Evolutionary conservation across 2,329 filamentous ascomycete species (phyloP).

Genomic region (Tolypocladium endophyticum): DNA sequence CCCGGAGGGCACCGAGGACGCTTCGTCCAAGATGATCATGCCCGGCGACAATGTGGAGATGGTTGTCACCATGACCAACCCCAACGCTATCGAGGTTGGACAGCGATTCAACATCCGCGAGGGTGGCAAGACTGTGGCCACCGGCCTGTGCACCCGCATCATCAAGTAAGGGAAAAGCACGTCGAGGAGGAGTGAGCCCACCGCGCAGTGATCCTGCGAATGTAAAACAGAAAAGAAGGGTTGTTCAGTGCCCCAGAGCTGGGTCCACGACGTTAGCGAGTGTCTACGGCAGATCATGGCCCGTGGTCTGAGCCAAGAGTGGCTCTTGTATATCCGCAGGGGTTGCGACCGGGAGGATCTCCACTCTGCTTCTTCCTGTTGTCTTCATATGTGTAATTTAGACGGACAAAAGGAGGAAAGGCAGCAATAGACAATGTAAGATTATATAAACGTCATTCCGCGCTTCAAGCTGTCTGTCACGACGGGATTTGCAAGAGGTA

Average conservation of each 20-base stretch:
- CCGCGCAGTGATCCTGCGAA: background rate
- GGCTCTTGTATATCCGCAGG: conserved; percentile 27
- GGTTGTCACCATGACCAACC: conserved; percentile 75
- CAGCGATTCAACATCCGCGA: conserved; percentile 98
- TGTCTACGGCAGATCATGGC: conserved; percentile 5
- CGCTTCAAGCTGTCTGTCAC: background rate
- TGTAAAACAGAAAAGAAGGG: conserved; percentile 3
- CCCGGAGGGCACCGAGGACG: conserved; percentile 72
- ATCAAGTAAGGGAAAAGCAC: conserved; percentile 32
- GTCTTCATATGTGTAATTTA: conserved; percentile 28
- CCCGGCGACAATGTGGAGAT: conserved; percentile 99
- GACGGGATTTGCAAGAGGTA: background rate
- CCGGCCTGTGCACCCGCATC: conserved; percentile 71
- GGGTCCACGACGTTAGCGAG: conserved; percentile 7
- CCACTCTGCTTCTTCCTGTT: conserved; percentile 29
- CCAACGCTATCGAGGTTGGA: conserved; percentile 79
- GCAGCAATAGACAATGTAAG: conserved; percentile 17
- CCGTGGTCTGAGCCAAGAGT: conserved; percentile 16
- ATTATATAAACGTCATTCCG: conserved; percentile 3
- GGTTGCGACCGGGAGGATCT: conserved; percentile 23
- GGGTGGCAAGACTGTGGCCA: conserved; percentile 83
- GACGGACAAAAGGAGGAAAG: conserved; percentile 17
- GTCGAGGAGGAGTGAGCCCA: background rate
- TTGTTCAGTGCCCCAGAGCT: background rate
- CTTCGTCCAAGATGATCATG: conserved; percentile 75